Conservation (phyloP, 2,329 filamentous ascomycete species). For the Colletotrichum sp. region DNA sequence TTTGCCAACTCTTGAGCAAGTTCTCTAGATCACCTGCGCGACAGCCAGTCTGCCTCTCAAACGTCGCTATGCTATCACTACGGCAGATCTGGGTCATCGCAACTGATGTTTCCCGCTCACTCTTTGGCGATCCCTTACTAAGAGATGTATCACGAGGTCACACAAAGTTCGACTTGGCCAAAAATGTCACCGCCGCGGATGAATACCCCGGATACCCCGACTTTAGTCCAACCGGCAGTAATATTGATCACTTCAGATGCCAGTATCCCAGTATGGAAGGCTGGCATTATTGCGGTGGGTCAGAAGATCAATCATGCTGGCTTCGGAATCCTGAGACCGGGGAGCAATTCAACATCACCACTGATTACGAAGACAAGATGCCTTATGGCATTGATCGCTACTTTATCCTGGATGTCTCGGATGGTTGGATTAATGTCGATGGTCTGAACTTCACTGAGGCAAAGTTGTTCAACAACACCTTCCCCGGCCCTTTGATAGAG, state of each 20-base stretch:
- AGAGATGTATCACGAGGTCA: neutral
- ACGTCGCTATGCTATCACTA: neutral
- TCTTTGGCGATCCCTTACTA: neutral
- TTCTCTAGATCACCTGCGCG: neutral
- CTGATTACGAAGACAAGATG: constrained; percentile 28
- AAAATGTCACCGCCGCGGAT: neutral
- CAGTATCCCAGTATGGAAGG: constrained; percentile 29
- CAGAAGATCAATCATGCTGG: constrained; percentile 30
- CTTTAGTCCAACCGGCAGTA: neutral
- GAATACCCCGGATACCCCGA: neutral
- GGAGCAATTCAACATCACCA: constrained; percentile 28
- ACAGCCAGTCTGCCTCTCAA: neutral
- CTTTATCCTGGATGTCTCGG: constrained; percentile 25
- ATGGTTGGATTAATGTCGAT: constrained; percentile 25
- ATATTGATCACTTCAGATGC: constrained; percentile 24
- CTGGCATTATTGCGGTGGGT: constrained; percentile 27
- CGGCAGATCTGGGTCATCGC: neutral
- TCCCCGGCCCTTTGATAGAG: constrained; percentile 32
- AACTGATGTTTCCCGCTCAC: neutral
- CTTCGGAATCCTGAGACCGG: constrained; percentile 25
- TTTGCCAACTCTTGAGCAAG: neutral
- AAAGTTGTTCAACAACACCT: constrained; percentile 29
- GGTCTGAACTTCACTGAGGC: constrained; percentile 24
- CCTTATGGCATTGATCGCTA: constrained; percentile 24
- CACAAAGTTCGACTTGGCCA: neutral